Conservation (phyloP, 192 early-diverging fungal species). For the Linnemannia schmuckeri region DNA sequence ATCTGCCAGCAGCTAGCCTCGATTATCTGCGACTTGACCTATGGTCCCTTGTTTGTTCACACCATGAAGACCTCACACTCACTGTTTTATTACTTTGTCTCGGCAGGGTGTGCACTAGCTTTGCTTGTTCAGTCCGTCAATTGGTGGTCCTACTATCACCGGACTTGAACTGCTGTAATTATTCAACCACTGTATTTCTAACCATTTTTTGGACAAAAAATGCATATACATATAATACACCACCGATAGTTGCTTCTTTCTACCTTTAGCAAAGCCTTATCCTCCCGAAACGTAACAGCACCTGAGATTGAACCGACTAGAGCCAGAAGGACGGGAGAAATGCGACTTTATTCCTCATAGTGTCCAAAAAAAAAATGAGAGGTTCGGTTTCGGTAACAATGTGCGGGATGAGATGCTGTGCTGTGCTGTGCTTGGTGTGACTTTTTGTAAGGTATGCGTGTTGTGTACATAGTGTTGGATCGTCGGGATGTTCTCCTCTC, state of each 20-base stretch:
- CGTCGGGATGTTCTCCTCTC: neutral
- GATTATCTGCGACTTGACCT: neutral
- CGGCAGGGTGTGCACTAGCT: neutral
- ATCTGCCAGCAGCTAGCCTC: neutral
- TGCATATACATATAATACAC: no score
- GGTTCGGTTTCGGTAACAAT: neutral
- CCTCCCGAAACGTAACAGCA: no score
- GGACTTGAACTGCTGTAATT: neutral
- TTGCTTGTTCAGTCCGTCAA: neutral
- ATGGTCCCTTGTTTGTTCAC: neutral
- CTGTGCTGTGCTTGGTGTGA: no score
- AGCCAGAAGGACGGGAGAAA: neutral
- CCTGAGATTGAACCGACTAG: neutral
- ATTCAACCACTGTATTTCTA: neutral
- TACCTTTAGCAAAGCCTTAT: no score
- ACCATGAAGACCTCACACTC: neutral
- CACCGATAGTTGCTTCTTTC: no score
- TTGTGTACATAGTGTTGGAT: neutral
- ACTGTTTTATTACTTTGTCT: neutral
- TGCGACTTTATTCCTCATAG: neutral
- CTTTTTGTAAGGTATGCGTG: neutral
- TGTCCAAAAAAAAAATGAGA: no score
- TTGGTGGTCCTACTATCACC: neutral
- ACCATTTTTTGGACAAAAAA: no score
- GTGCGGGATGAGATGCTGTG: neutral